Evolutionary conservation across 2,329 filamentous ascomycete species (phyloP).

Genomic region (Talaromyces pinophilus): DNA sequence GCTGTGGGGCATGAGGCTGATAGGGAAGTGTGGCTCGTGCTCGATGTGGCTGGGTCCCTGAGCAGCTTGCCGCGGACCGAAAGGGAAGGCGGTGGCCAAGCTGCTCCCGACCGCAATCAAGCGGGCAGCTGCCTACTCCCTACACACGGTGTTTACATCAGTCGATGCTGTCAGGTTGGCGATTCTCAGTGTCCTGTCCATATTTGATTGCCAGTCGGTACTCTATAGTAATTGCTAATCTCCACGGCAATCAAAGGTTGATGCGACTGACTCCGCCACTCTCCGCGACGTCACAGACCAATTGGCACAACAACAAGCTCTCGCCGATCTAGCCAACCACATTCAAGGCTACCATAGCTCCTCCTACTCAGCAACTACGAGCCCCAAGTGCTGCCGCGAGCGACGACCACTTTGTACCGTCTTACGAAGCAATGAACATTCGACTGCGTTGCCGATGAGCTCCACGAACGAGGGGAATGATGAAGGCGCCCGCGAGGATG

Average conservation of each 20-base stretch:
- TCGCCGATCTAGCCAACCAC: constrained; percentile 5
- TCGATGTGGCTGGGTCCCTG: not conserved
- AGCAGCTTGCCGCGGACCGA: not conserved
- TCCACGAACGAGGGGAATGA: constrained; percentile 64
- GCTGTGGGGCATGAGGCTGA: not conserved
- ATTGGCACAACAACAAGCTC: not conserved
- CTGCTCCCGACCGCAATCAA: not conserved
- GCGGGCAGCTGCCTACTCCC: not conserved
- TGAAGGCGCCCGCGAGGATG: constrained; percentile 60
- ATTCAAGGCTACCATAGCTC: constrained; percentile 2
- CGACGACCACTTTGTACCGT: not conserved
- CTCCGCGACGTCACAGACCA: not conserved
- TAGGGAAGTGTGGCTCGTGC: not conserved
- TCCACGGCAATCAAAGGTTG: no score
- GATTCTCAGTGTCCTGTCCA: no score
- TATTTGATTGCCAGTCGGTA: no score
- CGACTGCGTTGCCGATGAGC: constrained; percentile 61
- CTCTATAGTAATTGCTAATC: no score
- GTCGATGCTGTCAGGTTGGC: not conserved
- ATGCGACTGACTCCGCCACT: not conserved
- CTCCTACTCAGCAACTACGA: not conserved
- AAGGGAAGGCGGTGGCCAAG: constrained; percentile 10
- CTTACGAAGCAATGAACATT: constrained; percentile 55
- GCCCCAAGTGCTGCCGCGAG: not conserved
- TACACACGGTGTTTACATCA: constrained; percentile 5